Evolutionary conservation across 441 rosid species (phyloP).

Genomic region (Melastoma candidum): DNA sequence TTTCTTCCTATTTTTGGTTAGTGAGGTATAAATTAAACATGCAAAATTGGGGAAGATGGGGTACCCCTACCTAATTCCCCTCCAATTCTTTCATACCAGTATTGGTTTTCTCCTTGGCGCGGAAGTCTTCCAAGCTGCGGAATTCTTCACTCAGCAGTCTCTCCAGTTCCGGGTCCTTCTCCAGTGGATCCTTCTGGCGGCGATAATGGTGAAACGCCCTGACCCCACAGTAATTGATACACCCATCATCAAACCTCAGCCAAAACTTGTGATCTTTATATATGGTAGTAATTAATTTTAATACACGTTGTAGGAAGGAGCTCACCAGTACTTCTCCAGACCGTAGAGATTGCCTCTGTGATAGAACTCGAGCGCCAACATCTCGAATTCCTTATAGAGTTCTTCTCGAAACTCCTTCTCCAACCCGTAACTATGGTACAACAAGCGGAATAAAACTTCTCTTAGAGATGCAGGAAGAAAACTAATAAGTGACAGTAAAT

Average conservation of each 20-base stretch:
- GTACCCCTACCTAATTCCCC: conserved; percentile 19
- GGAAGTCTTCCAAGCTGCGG: conserved; percentile 64
- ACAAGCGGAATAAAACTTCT: background rate
- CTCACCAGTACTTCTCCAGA: conserved; percentile 93
- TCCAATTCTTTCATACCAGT: conserved; percentile 24
- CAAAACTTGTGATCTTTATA: background rate
- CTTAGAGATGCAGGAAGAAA: too few species aligned
- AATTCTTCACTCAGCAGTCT: conserved; percentile 64
- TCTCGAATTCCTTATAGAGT: conserved; percentile 78
- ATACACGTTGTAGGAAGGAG: background rate
- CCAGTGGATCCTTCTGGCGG: conserved; percentile 35
- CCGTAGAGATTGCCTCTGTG: conserved; percentile 77
- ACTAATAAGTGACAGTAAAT: too few species aligned
- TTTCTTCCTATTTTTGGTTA: too few species aligned
- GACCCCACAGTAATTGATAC: conserved; percentile 7
- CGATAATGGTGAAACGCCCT: conserved; percentile 98
- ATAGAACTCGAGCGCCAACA: conserved; percentile 69
- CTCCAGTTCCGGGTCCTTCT: conserved; percentile 72
- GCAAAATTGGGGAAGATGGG: background rate
- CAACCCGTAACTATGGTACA: conserved; percentile 67
- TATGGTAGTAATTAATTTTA: background rate
- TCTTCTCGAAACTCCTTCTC: conserved; percentile 71
- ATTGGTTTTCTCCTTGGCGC: conserved; percentile 31
- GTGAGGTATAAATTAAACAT: too few species aligned
- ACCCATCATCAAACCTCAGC: background rate